Evolutionary conservation across 768 basidiomycete species (phyloP).

Genomic region (Basidioascus undulatus): DNA sequence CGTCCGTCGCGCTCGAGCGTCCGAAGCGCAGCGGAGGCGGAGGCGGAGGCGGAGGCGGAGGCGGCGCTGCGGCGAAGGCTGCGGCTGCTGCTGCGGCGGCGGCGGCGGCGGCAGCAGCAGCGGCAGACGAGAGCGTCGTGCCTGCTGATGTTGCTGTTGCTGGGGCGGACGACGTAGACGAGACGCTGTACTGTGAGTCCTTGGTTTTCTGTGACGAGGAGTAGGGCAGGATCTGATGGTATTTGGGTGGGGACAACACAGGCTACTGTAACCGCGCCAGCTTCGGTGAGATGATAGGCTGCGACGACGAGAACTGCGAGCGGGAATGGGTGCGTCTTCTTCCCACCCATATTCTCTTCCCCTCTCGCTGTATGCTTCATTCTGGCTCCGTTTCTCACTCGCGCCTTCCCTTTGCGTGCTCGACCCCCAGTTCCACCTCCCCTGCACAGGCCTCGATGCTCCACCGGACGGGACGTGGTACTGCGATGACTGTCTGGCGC

Average conservation of each 20-base stretch:
- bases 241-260: not conserved
- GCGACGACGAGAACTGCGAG: slow-evolving; percentile 18
- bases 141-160: not conserved
- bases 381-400: not conserved
- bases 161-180: not conserved
- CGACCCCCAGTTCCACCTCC: slow-evolving; percentile 6
- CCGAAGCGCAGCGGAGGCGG: too few relatives aligned
- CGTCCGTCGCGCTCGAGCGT: too few relatives aligned
- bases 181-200: too few relatives aligned
- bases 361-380: not conserved
- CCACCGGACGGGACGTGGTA: slow-evolving; percentile 7
- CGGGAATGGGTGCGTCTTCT: slow-evolving; percentile 20
- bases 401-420: not conserved
- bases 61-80: too few relatives aligned
- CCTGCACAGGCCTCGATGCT: slow-evolving; percentile 2
- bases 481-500: slow-evolving; percentile 2
- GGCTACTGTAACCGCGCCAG: slow-evolving; percentile 17
- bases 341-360: too few relatives aligned
- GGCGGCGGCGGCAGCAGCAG: slow-evolving; percentile 1
- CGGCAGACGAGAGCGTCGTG: not conserved
- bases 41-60: slow-evolving; percentile 4
- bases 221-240: not conserved
- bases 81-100: slow-evolving; percentile 2
- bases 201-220: too few relatives aligned
- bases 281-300: slow-evolving; percentile 22